These are phyloP conservation scores for Sphaerulina vaccinii DNA, from an alignment of 2,329 filamentous ascomycete genomes.

Conservation along the genomic window DNA sequence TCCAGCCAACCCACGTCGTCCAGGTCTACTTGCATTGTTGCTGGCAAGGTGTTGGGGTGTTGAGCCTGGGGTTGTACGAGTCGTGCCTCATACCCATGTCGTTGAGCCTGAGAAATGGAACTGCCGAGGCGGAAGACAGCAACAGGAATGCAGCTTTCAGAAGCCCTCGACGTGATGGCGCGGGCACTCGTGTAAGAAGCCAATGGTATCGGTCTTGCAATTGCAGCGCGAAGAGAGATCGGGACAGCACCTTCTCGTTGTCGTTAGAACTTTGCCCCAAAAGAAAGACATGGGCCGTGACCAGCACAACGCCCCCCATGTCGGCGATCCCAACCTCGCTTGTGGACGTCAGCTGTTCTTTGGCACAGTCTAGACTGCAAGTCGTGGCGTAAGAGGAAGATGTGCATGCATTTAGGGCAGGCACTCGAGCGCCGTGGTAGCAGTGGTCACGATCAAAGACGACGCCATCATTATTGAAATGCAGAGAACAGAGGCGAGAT, in stretches of 20 bases:
- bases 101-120: background rate
- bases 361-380: background rate
- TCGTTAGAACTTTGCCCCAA: background rate
- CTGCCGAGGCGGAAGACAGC: slow-evolving; percentile 7
- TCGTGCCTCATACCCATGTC: background rate
- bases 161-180: background rate
- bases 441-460: no score
- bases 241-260: background rate
- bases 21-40: background rate
- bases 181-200: background rate
- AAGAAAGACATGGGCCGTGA: slow-evolving; percentile 5
- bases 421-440: background rate
- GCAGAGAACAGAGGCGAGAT: background rate
- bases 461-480: no score
- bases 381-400: background rate
- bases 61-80: slow-evolving; percentile 3
- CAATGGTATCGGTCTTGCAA: background rate
- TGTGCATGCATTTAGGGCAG: background rate
- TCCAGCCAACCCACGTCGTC: slow-evolving; percentile 9
- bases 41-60: slow-evolving; percentile 1
- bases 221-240: background rate
- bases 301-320: slow-evolving; percentile 11
- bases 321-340: slow-evolving; percentile 17
- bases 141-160: background rate
- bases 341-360: slow-evolving; percentile 18